Base-by-base conservation (phyloP, 768 basidiomycete genomes). In the Mrakia gelida region DNA sequence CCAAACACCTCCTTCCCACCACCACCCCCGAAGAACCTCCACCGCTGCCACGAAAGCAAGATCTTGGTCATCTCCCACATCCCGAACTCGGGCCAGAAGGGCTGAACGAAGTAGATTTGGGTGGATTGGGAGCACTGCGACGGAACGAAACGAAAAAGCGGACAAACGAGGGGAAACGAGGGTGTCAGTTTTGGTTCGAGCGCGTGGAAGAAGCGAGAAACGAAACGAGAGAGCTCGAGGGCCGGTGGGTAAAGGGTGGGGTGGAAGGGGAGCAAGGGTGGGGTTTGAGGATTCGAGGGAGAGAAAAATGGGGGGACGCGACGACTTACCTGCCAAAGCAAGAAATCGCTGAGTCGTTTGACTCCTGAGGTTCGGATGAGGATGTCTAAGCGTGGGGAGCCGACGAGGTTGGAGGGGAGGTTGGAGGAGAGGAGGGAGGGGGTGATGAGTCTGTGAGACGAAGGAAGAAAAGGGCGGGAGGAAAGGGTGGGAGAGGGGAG, bases 81-180 rank as follows among this genome's bases (percentile, higher is more conserved):
- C 7, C 94, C 92, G 82, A 97, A 96, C 75, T 95, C 91, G 0
- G 97, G 97, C 97, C 97, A 99, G 82, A 91, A 94, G 0, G 89
- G 89, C 21, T 89, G 85, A 28, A 90, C 88, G 83, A 97, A 95
- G 82, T 98, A 93, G 13, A 99, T 85, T 80, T 95, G 93, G 0
- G 94, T 93, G 80, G 91, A 84, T 81, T 95, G 91, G 74, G 88
- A 21, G 45, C 54, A 71, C 62, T 61, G 59, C 52, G 16, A 62
- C 9, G 26, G 70, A 38, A 32, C 41, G 30, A 0, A 16, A 52
- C 6, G 43, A 32, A 28, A 63, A 30, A 38, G 28, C 10, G 1
- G 59, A 43, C 15, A 28, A 52, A 70, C 10, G 54, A 34, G 9
- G 49, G 49, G 49, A 52, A 52, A 52, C 7, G 63, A 65, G 30